Conservation (phyloP, 1,284 basidiomycete species). For the Moesziomyces aphidis region DNA sequence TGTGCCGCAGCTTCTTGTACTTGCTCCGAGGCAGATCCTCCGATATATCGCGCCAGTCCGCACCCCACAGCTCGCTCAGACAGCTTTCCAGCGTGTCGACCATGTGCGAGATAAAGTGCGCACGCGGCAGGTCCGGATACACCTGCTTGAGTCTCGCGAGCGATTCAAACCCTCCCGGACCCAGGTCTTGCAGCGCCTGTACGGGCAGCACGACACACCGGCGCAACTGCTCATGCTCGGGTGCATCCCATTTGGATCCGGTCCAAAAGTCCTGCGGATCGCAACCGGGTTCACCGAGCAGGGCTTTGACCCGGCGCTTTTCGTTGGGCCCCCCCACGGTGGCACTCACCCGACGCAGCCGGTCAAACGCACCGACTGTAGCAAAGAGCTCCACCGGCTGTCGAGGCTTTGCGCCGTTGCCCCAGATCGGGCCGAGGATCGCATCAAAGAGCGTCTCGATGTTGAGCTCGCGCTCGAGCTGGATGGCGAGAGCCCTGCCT, state of each 20-base stretch:
- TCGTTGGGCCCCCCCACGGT: constrained; percentile 48
- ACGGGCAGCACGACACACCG: constrained; percentile 30
- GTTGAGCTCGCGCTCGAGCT: constrained; percentile 45
- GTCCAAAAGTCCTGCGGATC: constrained; percentile 38
- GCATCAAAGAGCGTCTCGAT: constrained; percentile 46
- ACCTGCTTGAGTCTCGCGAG: constrained; percentile 16
- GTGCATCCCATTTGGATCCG: constrained; percentile 31
- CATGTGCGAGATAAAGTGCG: constrained; percentile 46
- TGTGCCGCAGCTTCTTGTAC: constrained; percentile 36
- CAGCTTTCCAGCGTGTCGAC: constrained; percentile 36
- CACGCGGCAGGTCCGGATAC: constrained; percentile 33
- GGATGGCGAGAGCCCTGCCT: constrained; percentile 38
- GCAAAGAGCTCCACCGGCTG: constrained; percentile 19
- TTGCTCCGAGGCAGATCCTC: constrained; percentile 35
- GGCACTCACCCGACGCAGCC: constrained; percentile 33
- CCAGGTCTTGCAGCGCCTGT: constrained; percentile 25
- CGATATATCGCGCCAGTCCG: constrained; percentile 36
- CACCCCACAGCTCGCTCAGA: constrained; percentile 37
- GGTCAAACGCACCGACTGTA: constrained; percentile 41
- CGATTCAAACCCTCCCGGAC: constrained; percentile 30
- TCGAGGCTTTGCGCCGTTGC: neutral
- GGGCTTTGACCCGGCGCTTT: constrained; percentile 34
- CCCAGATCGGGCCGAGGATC: constrained; percentile 8
- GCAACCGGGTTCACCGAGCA: constrained; percentile 29
- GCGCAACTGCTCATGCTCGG: constrained; percentile 16